Conservation (phyloP, 139 green algal genomes). For the Eudorina sp. region DNA sequence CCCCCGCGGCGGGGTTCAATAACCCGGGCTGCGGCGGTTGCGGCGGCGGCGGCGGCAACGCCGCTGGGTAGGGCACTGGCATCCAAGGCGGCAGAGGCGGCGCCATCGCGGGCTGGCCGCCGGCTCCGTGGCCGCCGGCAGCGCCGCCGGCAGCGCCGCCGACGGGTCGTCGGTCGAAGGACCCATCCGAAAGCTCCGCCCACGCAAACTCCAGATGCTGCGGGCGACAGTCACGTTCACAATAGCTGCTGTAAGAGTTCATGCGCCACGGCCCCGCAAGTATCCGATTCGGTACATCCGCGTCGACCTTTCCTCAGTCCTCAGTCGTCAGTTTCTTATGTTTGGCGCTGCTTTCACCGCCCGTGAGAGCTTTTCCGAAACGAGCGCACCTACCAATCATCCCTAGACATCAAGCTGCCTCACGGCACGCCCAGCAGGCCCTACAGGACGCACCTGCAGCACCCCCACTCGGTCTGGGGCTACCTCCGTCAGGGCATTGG, state of each 20-base stretch:
- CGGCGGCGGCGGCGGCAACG: background rate
- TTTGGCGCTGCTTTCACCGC: too few relatives aligned
- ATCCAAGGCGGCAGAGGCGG: slow-evolving; percentile 4
- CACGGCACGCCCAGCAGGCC: too few relatives aligned
- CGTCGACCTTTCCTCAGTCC: too few relatives aligned
- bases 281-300: too few relatives aligned
- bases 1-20: background rate
- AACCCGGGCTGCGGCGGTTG: background rate
- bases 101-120: background rate
- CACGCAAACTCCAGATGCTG: slow-evolving; percentile 24
- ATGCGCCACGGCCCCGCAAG: too few relatives aligned
- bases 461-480: background rate
- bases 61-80: background rate
- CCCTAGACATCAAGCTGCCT: too few relatives aligned
- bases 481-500: background rate
- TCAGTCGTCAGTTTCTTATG: too few relatives aligned
- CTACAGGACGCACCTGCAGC: background rate
- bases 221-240: too few relatives aligned
- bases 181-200: slow-evolving; percentile 12
- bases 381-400: too few relatives aligned
- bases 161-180: background rate
- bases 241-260: too few relatives aligned
- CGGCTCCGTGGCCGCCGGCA: too few relatives aligned
- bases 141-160: background rate
- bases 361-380: too few relatives aligned